Evolutionary conservation across 2,329 filamentous ascomycete genomes (phyloP), one percentile per base, ranked within the genome.

Genomic region (Colletotrichum sp.): DNA sequence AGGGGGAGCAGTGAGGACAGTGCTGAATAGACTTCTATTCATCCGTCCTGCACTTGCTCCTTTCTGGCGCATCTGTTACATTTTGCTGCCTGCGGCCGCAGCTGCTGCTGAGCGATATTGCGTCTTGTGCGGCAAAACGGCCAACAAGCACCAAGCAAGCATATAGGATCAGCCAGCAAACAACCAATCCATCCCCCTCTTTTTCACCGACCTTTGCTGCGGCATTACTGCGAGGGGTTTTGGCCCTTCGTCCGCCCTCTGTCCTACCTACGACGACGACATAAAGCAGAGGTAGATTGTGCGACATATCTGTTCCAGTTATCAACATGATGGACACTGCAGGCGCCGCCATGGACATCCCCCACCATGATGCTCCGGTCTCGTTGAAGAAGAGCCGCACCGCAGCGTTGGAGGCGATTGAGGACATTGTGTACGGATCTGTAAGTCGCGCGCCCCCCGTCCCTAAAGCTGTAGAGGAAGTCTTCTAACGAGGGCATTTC

Each of bases 351-450:
- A 77, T 78, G 75, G 76, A 76, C n/a, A 59, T 77, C 10, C 67
- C 77, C 36, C 77, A 77, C 57, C 72, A 76, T 34, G 75, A 77
- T 24, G 52, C 63, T 28, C 68, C 76, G n/a, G 67, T 69, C 7
- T 72, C 72, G 24, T 43, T 78, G 67, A 77, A 71, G 15, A 77
- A 72, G 30, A 72, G 68, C 66, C 77, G 75, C 60, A 85, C 87
- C 8, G 87, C 88, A 34, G 83, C 86, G 12, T 85, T 88, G 79
- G 94, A 97, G 81, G 95, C 95, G 7, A 81, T 96, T 55, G 96
- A 98, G 84, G 96, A 99, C 82, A 92, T 99, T 72, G 82, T 93
- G 13, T 99, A 95, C 84, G 97, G 97, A 83, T 98, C 96, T 75
- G 92, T 96, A 85, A 84, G 93, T 86, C 78, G 67, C 30, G n/a